Percentiles rank a stretch among this genome's conserved stretches.
phyloP scores from a whole-genome alignment of 2,329 filamentous ascomycete species.

The Neoascochyta sp. region DNA sequence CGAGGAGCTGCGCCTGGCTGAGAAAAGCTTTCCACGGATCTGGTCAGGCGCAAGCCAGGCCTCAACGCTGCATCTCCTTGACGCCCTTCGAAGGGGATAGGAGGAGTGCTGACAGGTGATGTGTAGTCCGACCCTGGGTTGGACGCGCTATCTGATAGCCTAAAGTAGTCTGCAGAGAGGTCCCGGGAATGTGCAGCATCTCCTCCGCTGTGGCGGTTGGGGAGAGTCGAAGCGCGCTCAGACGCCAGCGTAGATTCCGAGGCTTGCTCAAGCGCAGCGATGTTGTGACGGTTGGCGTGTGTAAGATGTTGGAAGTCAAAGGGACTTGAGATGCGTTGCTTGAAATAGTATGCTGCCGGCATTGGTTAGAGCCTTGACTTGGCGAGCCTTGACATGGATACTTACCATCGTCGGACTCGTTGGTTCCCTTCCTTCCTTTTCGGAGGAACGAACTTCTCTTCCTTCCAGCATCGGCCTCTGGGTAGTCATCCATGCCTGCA shows the following conservation, averaged over 20 bases:
- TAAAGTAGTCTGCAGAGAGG: too few relatives aligned
- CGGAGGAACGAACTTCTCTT: slow-evolving; percentile 35
- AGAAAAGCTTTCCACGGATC: slow-evolving; percentile 53
- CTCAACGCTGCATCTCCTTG: too few relatives aligned
- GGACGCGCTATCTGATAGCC: too few relatives aligned
- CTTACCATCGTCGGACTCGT: slow-evolving; percentile 25
- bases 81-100: too few relatives aligned
- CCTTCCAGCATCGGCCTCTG: slow-evolving; percentile 23
- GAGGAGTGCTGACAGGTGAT: too few relatives aligned
- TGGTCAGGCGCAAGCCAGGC: slow-evolving; percentile 24
- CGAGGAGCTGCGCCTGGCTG: slow-evolving; percentile 47
- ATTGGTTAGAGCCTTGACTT: slow-evolving; percentile 14
- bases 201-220: too few relatives aligned
- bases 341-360: slow-evolving; percentile 21
- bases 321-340: slow-evolving; percentile 54
- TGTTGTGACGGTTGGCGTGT: slow-evolving; percentile 55
- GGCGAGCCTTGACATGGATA: too few relatives aligned
- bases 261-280: slow-evolving; percentile 51
- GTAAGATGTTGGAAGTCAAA: slow-evolving; percentile 64
- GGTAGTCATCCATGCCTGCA: slow-evolving; percentile 17
- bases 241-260: slow-evolving; percentile 51
- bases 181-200: too few relatives aligned
- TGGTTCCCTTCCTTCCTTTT: slow-evolving; percentile 22
- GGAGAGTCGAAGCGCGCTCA: slow-evolving; percentile 4
- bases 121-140: too few relatives aligned